Evolutionary conservation across 305 asterid species (phyloP).

Genomic region (Fraxinus baroniana): DNA sequence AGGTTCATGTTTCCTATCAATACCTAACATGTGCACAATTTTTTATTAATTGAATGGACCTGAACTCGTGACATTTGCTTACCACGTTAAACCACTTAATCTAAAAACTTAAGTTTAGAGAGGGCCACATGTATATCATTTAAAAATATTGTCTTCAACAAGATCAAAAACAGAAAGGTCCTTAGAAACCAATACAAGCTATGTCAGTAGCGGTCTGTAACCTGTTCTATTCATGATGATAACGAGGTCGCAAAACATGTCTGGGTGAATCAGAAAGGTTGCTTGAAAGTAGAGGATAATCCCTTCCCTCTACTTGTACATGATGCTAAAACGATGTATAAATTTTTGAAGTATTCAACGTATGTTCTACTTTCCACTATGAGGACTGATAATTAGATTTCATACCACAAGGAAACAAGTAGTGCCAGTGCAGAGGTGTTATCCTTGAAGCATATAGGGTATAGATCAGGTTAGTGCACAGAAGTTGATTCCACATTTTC

Average conservation of each 20-base stretch:
- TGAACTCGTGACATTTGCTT: not conserved
- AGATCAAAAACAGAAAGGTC: not conserved
- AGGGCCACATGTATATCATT: not conserved
- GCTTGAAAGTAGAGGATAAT: slow-evolving; percentile 2
- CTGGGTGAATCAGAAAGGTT: not conserved
- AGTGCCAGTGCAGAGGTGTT: slow-evolving; percentile 4
- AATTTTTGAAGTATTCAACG: not conserved
- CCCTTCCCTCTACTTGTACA: slow-evolving; percentile 12
- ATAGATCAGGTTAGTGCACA: not conserved
- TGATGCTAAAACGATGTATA: slow-evolving; percentile 3
- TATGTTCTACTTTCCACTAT: not conserved
- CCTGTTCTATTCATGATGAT: not conserved
- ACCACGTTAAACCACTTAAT: not conserved
- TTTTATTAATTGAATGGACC: not conserved
- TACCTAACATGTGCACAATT: not conserved
- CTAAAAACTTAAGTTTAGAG: not conserved
- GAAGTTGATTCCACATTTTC: not conserved
- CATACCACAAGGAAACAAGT: slow-evolving; percentile 5
- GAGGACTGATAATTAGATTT: not conserved
- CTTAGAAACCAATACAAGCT: not conserved
- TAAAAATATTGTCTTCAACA: not conserved
- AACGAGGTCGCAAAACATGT: not conserved
- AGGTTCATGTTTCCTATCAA: not conserved
- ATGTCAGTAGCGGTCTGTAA: not conserved
- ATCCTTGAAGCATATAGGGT: not conserved